Percentiles rank a stretch among this genome's conserved stretches.
These are phyloP conservation scores for Gynandropsis gynandra DNA, from an alignment of 345 rosid species.

Conservation along the genomic window DNA sequence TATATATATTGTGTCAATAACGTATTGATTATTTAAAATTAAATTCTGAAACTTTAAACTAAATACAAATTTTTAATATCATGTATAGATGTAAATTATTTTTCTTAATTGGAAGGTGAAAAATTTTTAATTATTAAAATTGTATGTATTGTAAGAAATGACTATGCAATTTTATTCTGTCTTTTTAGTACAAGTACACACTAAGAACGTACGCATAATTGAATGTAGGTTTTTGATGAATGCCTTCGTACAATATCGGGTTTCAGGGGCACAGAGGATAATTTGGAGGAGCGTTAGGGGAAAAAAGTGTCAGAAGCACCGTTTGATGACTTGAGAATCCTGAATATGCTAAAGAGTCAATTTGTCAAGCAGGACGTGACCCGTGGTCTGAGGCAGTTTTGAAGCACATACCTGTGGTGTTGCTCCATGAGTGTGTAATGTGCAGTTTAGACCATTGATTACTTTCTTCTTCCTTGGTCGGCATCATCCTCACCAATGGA, in stretches of 20 bases:
- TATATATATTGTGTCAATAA: too few relatives aligned
- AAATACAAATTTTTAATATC: too few relatives aligned
- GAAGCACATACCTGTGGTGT: constrained; percentile 56
- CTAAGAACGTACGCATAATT: constrained; percentile 17
- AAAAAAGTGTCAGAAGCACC: constrained; percentile 88
- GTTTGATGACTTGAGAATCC: constrained; percentile 42
- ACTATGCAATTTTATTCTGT: constrained; percentile 9
- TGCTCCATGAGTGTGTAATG: constrained; percentile 61
- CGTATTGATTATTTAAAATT: too few relatives aligned
- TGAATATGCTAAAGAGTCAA: constrained; percentile 37
- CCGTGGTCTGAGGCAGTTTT: constrained; percentile 73
- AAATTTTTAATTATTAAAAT: too few relatives aligned
- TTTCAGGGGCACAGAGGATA: constrained; percentile 88
- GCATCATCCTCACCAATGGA: too few relatives aligned
- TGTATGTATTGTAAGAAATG: too few relatives aligned
- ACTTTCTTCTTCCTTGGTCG: too few relatives aligned
- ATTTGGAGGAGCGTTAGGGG: constrained; percentile 54
- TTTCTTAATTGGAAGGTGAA: too few relatives aligned
- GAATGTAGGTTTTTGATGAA: constrained; percentile 75
- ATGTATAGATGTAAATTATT: too few relatives aligned
- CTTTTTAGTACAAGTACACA: constrained; percentile 2
- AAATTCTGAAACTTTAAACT: too few relatives aligned
- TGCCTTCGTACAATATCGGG: constrained; percentile 89
- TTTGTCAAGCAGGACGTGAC: constrained; percentile 41
- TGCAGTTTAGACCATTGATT: constrained; percentile 38